Evolutionary conservation across 2,329 filamentous ascomycete genomes (phyloP), one percentile per base, ranked within the genome.

Genomic region (Pyrenophora graminea): DNA sequence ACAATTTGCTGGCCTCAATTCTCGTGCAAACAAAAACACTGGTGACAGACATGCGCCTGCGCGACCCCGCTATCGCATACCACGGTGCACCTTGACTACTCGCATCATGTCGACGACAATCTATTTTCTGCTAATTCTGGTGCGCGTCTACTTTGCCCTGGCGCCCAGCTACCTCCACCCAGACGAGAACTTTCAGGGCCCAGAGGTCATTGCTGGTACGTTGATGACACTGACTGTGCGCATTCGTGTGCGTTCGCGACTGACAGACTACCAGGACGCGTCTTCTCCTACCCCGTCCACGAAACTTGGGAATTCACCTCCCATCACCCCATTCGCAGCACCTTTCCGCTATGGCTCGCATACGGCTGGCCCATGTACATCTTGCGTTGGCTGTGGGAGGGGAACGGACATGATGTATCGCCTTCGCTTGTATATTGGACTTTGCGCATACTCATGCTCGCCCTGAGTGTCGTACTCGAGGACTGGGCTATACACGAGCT

Each of bases 161-260:
- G 92, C 89, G 58, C 90, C 94, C 52, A 97, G 93, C 80, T 99
- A 99, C 75, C 84, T 99, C 39, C 94, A 99, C 74, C 94, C 94
- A 4, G 94, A 99, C 78, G 94, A 99, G 81, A 94, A 97, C 79
- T 99, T 99, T 69, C 94, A 99, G 77, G 94, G 94, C 31, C 94
- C 94, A 13, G 94, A 99, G 79, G 88, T 97, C 59, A 94, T 97
- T 69, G 92, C 93, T 68, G 93, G 93, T 97, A 66, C 44, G 63
- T 21, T 42, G 19, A 17, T 32, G 19, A 27, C 15, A 21, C 37
- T 39, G 36, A 12, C 30, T 53, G 39, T 34, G 13, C 9, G 13
- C 19, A 18, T 40, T 19, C 19, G 15, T n/a, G 18, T 10, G 12
- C 25, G 5, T 41, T 31, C 9, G 39, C 44, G 15, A 47, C 57